A percentile compares a stretch with the other conserved stretches of the same genome.
Conservation (phyloP, 2,329 filamentous ascomycete species). For the Hansfordia pulvinata region DNA sequence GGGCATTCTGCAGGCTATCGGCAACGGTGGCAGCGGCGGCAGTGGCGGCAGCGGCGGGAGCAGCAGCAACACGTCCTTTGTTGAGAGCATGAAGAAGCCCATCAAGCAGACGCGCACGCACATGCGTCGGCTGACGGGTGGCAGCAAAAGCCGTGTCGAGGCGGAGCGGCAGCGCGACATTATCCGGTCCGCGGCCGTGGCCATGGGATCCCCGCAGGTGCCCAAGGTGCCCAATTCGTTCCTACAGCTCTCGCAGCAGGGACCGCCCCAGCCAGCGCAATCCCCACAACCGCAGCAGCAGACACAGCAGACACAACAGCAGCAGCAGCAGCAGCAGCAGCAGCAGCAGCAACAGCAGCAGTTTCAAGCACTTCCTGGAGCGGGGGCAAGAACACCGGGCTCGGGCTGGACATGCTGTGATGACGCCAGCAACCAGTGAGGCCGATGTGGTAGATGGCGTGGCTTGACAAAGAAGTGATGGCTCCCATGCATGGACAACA, state of each 20-base stretch:
- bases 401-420: too few species aligned
- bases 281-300: background rate
- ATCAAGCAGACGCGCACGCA: conserved; percentile 42
- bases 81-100: conserved; percentile 49
- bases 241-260: conserved; percentile 5
- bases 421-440: too few species aligned
- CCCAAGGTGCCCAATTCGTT: conserved; percentile 24
- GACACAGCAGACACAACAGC: too few species aligned
- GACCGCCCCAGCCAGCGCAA: background rate
- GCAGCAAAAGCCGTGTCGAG: conserved; percentile 27
- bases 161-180: conserved; percentile 20
- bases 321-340: too few species aligned
- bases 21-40: conserved; percentile 1
- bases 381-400: too few species aligned
- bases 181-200: conserved; percentile 16
- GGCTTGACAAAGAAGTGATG: too few species aligned
- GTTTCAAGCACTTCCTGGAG: too few species aligned
- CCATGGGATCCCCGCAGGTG: conserved; percentile 23
- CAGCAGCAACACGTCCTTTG: conserved; percentile 31
- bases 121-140: conserved; percentile 49
- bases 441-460: too few species aligned
- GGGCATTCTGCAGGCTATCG: background rate
- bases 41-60: conserved; percentile 17
- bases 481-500: too few species aligned
- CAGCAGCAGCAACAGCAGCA: too few species aligned